Base-by-base conservation (phyloP, 2,329 filamentous ascomycete genomes). In the Trichoderma sp. region DNA sequence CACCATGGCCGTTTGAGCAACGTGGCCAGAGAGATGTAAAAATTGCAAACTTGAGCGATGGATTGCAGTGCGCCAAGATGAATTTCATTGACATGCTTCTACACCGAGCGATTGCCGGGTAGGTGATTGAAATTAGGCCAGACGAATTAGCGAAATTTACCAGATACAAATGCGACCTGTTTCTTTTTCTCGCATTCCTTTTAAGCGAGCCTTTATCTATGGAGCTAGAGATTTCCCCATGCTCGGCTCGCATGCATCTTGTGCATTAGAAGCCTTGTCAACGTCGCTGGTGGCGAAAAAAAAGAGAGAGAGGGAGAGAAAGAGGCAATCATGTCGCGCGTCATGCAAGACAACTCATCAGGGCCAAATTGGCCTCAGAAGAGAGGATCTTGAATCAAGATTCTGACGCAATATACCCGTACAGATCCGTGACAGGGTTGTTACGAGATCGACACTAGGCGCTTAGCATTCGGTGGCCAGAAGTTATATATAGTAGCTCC, bases 401-500 rank as follows among this genome's bases (percentile, higher is more conserved):
- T 65, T 45, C 61, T 65, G 61, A 65, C 61, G 61, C 61, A 57
- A 65, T 65, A 56, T 65, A 65, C 37, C 48, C 61, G 35, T 65
- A 57, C n/a, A 65, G 61, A 65, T 65, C 61, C 61, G 61, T 65
- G 61, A 65, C 61, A 57, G 52, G 61, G 61, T 64, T 56, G 61
- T 57, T 56, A 32, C 61, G 35, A 65, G 61, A 65, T 65, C 61
- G 61, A 65, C 61, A 65, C 61, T 65, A 65, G 61, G 61, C 61
- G n/a, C 29, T 63, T 64, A 37, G 61, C 52, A 54, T 56, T 32
- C 35, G 54, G 37, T 45, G n/a, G 19, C 27, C 37, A 45, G 27
- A 53, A 35, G 61, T 45, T 64, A 65, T 56, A 57, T 56, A 56
- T 65, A 65, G 37, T 65, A 65, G 37, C 25, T 27, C 61, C 7